phyloP scores from a whole-genome alignment of 345 rosid genomes.

The Euphorbia lathyris region DNA sequence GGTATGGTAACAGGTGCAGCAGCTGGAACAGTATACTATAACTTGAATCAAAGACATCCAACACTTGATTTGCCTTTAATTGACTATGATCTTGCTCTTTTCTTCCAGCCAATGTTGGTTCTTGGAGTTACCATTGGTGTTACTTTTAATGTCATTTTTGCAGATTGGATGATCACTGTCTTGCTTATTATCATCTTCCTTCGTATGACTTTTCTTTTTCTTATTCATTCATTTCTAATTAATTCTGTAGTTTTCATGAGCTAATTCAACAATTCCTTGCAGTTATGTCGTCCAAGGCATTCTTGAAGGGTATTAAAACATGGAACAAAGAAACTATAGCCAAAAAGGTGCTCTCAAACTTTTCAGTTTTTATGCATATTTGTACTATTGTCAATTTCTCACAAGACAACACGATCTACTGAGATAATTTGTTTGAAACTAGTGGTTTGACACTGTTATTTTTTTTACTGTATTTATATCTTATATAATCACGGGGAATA shows the following conservation, averaged over 20 bases:
- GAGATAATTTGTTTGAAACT: no score
- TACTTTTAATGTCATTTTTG: slow-evolving; percentile 40
- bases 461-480: no score
- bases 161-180: slow-evolving; percentile 52
- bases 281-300: slow-evolving; percentile 44
- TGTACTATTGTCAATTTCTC: no score
- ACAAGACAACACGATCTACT: no score
- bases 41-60: slow-evolving; percentile 42
- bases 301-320: slow-evolving; percentile 48
- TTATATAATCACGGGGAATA: no score
- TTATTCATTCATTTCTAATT: background rate
- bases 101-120: slow-evolving; percentile 49
- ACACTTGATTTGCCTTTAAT: slow-evolving; percentile 42
- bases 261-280: background rate
- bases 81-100: slow-evolving; percentile 51
- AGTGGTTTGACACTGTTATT: no score
- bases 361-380: background rate
- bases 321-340: slow-evolving; percentile 49
- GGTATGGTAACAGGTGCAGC: slow-evolving; percentile 54
- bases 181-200: slow-evolving; percentile 42
- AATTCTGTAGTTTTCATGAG: background rate
- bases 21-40: slow-evolving; percentile 39
- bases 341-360: slow-evolving; percentile 21
- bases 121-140: slow-evolving; percentile 52
- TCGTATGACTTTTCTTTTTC: slow-evolving; percentile 12